phyloP scores from a whole-genome alignment of 805 yeast genomes.

The Alloascoidea hylecoeti region DNA sequence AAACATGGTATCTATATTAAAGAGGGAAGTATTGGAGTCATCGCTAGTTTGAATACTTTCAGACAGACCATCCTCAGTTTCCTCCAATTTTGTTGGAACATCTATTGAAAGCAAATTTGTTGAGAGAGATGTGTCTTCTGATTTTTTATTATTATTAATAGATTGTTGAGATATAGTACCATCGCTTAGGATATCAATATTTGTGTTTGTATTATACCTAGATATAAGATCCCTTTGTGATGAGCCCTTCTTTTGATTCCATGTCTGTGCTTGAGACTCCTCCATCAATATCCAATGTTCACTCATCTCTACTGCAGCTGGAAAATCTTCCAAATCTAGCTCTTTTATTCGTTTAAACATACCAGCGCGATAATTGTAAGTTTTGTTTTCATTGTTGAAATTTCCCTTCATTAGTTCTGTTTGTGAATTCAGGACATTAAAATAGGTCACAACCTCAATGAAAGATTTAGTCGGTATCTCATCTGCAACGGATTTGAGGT shows the following conservation, averaged over 20 bases:
- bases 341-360: neutral
- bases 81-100: neutral
- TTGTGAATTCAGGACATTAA: neutral
- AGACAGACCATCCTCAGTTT: too few species aligned
- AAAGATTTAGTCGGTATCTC: neutral
- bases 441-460: neutral
- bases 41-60: too few species aligned
- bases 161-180: too few species aligned
- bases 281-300: neutral
- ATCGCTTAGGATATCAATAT: neutral
- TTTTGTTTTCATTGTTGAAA: too few species aligned
- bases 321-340: neutral
- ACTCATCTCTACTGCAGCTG: conserved; percentile 1
- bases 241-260: neutral
- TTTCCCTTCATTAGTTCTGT: neutral
- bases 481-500: neutral
- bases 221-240: neutral
- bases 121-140: neutral
- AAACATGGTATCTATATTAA: too few species aligned
- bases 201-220: neutral
- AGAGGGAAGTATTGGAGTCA: too few species aligned
- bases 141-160: neutral
- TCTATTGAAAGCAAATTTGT: neutral
- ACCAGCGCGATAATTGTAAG: too few species aligned
- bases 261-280: neutral